Evolutionary conservation across 805 yeast species (phyloP).

Genomic region (Saturnispora halmiae): DNA sequence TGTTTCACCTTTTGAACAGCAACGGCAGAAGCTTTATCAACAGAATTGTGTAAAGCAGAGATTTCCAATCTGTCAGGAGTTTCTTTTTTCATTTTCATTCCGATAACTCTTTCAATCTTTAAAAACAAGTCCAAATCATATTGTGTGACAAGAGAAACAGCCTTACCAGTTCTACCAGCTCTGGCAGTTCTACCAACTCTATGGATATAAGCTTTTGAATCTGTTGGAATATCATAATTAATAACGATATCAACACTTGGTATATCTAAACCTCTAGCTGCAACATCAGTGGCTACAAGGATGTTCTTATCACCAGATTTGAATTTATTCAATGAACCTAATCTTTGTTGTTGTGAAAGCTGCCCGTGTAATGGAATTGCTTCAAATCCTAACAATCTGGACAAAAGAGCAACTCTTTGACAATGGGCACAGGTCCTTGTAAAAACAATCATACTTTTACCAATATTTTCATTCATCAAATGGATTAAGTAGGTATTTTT

Average conservation of each 20-base stretch:
- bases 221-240: conserved; percentile 90
- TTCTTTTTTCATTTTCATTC: conserved; percentile 76
- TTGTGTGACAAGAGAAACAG: conserved; percentile 84
- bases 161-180: conserved; percentile 84
- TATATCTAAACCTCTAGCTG: conserved; percentile 94
- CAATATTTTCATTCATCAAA: conserved; percentile 69
- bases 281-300: conserved; percentile 82
- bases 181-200: conserved; percentile 98
- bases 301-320: conserved; percentile 63
- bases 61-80: conserved; percentile 70
- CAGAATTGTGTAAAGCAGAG: conserved; percentile 70
- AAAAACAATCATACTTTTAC: conserved; percentile 82
- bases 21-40: conserved; percentile 85
- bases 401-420: conserved; percentile 76
- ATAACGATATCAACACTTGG: conserved; percentile 86
- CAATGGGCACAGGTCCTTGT: conserved; percentile 94
- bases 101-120: conserved; percentile 81
- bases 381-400: conserved; percentile 73
- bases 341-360: conserved; percentile 71
- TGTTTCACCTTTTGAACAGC: conserved; percentile 75
- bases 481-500: conserved; percentile 84
- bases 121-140: conserved; percentile 85
- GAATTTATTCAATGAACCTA: conserved; percentile 73
- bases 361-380: conserved; percentile 96
- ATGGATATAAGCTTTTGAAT: conserved; percentile 93